A percentile compares a stretch with the other conserved stretches of the same genome.
Conservation (phyloP, 257 asterid species). For the Solanum lignicaule region DNA sequence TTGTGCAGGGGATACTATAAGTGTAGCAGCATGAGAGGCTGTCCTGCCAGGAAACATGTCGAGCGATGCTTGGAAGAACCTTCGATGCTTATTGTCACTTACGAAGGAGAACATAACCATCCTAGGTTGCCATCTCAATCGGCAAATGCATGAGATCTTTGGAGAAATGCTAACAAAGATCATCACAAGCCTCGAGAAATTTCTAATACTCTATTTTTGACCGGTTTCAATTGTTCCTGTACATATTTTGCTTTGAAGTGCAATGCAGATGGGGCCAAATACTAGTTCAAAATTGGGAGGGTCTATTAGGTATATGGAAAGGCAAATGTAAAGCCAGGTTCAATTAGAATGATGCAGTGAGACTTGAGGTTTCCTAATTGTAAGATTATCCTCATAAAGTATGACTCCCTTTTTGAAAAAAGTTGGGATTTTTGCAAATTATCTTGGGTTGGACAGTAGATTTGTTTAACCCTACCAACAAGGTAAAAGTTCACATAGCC, state of each 20-base stretch:
- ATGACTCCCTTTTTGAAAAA: background rate
- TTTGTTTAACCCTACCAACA: background rate
- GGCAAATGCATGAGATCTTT: constrained; percentile 30
- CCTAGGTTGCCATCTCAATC: constrained; percentile 66
- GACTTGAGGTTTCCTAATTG: background rate
- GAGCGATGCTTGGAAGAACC: constrained; percentile 94
- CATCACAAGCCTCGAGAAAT: background rate
- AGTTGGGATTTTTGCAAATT: background rate
- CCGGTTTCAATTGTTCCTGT: constrained; percentile 23
- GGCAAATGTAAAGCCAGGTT: constrained; percentile 1
- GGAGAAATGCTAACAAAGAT: background rate
- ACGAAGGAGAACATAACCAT: constrained; percentile 95
- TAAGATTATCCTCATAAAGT: background rate
- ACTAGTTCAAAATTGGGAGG: background rate
- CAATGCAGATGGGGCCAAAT: constrained; percentile 1
- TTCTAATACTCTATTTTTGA: background rate
- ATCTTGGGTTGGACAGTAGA: background rate
- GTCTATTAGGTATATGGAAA: background rate
- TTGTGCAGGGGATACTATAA: constrained; percentile 84
- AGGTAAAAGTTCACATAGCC: background rate
- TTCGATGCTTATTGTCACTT: constrained; percentile 80
- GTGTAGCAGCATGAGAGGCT: constrained; percentile 96
- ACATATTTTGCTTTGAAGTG: constrained; percentile 8
- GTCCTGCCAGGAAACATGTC: constrained; percentile 93
- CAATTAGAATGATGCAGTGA: background rate